These are phyloP conservation scores for Gracilaria gracilis DNA, from an alignment of 23 red algal genomes.

Conservation along the genomic window DNA sequence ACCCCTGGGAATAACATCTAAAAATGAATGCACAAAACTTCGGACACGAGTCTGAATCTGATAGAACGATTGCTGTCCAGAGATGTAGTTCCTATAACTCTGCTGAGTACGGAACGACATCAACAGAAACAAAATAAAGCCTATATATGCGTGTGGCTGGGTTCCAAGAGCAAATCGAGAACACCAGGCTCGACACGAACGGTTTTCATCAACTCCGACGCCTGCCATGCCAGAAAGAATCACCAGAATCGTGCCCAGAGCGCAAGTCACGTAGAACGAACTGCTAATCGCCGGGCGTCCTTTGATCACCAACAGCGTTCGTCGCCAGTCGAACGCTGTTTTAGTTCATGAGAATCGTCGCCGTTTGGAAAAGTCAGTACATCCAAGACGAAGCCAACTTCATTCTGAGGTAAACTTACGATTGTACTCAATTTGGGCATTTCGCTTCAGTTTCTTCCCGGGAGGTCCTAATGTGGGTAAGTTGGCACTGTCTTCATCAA, in stretches of 20 bases:
- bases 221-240: conserved; percentile 22
- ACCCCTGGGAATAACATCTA: conserved; percentile 7
- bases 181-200: conserved; percentile 44
- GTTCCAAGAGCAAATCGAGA: conserved; percentile 26
- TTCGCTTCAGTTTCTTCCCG: conserved; percentile 15
- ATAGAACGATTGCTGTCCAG: conserved; percentile 25
- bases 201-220: conserved; percentile 5
- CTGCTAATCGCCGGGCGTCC: conserved; percentile 28
- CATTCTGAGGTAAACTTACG: neutral
- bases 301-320: conserved; percentile 41
- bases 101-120: conserved; percentile 42
- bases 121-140: conserved; percentile 46
- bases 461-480: conserved; percentile 14
- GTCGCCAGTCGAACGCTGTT: conserved; percentile 41
- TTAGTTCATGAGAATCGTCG: neutral
- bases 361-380: neutral
- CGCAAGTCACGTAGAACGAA: conserved; percentile 24
- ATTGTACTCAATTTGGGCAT: conserved; percentile 50
- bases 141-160: conserved; percentile 41
- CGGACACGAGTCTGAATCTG: conserved; percentile 34
- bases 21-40: conserved; percentile 6
- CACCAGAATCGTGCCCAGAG: conserved; percentile 17
- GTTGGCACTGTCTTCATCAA: neutral
- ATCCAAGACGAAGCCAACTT: neutral
- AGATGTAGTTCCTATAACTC: conserved; percentile 43